phyloP scores from a whole-genome alignment of 306 rosid genomes.

The Quercus berberidifolia region DNA sequence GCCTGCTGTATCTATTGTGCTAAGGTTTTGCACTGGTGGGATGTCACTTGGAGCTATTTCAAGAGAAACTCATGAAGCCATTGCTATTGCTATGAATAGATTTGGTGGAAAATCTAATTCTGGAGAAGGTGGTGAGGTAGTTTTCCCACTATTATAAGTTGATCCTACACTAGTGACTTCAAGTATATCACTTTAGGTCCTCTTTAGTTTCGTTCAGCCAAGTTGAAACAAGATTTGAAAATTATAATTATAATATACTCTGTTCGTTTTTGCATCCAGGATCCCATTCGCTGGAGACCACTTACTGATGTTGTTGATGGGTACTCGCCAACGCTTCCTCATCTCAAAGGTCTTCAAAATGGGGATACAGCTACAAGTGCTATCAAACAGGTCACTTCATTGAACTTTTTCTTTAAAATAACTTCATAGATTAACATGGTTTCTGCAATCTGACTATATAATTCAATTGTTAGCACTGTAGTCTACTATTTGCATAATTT shows the following conservation, averaged over 20 bases:
- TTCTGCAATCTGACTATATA: slow-evolving; percentile 11
- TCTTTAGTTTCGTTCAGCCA: slow-evolving; percentile 3
- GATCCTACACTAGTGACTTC: neutral
- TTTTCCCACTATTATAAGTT: neutral
- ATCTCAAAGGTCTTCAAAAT: slow-evolving; percentile 99
- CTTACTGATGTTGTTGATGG: slow-evolving; percentile 97
- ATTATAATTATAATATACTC: neutral
- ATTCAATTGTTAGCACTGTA: slow-evolving; percentile 4
- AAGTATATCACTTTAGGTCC: neutral
- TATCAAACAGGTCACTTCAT: slow-evolving; percentile 79
- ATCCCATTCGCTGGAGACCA: slow-evolving; percentile 98
- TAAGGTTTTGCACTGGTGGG: slow-evolving; percentile 98
- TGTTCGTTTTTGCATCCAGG: slow-evolving; percentile 44
- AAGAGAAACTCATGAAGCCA: slow-evolving; percentile 98
- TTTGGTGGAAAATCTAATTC: slow-evolving; percentile 97
- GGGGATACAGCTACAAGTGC: slow-evolving; percentile 99
- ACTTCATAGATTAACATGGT: neutral
- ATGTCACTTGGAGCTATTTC: slow-evolving; percentile 99
- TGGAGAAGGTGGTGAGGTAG: slow-evolving; percentile 99
- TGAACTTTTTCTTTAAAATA: slow-evolving; percentile 16
- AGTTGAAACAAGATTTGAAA: neutral
- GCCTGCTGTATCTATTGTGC: slow-evolving; percentile 87
- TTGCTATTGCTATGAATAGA: slow-evolving; percentile 98
- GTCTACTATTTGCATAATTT: neutral
- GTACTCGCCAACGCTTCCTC: slow-evolving; percentile 96